Evolutionary conservation across 768 basidiomycete species (phyloP), one percentile per base, ranked within the genome.

Genomic region (Podaxis rugospora): DNA sequence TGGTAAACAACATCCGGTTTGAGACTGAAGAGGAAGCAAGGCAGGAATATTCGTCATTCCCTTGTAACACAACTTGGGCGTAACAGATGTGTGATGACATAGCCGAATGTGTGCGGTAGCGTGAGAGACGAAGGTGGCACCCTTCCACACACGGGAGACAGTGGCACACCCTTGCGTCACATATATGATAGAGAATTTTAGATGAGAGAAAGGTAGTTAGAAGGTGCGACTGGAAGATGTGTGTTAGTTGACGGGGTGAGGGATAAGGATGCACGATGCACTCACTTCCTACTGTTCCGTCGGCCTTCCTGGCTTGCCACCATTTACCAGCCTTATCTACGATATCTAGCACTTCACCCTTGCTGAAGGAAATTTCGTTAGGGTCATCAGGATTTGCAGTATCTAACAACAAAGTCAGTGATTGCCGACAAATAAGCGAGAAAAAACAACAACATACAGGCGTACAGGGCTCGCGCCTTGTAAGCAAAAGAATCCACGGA

Each of bases 321-420:
- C 93, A 93, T 70, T 93, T 92, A 53, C 92, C 92, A 67, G 92
- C 86, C 74, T 93, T 94, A 75, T 98, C 95, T 60, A 95, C 72
- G 57, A 98, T 90, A 64, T 97, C 94, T 64, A 98, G 83, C 42
- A 93, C 79, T 69, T 98, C 96, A 57, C 94, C 93, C 72, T 98
- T 98, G 55, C 76, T 69, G 74, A 99, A 98, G 51, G 92, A 92
- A 42, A 99, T 90, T 75, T 99, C 97, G 69, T 92, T 97, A 11
- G 95, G 92, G 72, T 99, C 97, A 61, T 98, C 95, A 28, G 90
- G 78, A 2, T 91, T 93, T n/a, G 95, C 96, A 52, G 83, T 84
- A 77, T 99, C 96, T 98, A 74, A 28, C 44, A 40, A 65, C 65
- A 52, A 16, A 40, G 64, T 75, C 18, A 56, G 55, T 50, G 51